These are phyloP conservation scores for Penicillium verhagenii DNA, from an alignment of 495 filamentous ascomycete genomes.

Conservation along the genomic window DNA sequence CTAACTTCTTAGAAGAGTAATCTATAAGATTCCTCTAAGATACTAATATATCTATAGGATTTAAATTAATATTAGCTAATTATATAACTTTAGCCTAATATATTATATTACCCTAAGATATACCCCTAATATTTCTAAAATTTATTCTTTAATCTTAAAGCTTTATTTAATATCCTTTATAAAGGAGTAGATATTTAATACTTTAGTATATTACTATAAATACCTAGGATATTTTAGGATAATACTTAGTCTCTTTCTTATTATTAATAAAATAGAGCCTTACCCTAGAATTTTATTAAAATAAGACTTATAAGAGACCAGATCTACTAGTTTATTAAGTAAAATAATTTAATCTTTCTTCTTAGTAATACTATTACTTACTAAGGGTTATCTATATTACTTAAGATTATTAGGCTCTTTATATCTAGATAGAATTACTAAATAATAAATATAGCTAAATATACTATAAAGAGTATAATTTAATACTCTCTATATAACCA, in stretches of 20 bases:
- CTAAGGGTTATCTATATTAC: too few species aligned
- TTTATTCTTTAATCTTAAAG: slow-evolving; percentile 15
- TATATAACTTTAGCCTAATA: not conserved
- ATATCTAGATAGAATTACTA: too few species aligned
- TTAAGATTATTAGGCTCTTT: too few species aligned
- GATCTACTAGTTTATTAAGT: too few species aligned
- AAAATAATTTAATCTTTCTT: too few species aligned
- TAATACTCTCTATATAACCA: too few species aligned
- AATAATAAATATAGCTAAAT: too few species aligned
- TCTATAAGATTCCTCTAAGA: slow-evolving; percentile 14
- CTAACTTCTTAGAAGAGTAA: slow-evolving; percentile 18
- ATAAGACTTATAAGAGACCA: slow-evolving; percentile 8
- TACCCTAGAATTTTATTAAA: slow-evolving; percentile 5
- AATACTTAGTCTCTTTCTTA: slow-evolving; percentile 8
- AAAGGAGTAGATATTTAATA: not conserved
- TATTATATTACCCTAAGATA: slow-evolving; percentile 18
- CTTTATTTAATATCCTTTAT: slow-evolving; percentile 13
- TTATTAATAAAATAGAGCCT: slow-evolving; percentile 10
- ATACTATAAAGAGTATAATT: too few species aligned
- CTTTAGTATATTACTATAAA: slow-evolving; percentile 10
- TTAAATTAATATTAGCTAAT: not conserved
- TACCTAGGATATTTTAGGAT: slow-evolving; percentile 18
- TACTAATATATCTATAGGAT: slow-evolving; percentile 11
- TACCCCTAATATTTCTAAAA: slow-evolving; percentile 13
- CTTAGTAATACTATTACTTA: too few species aligned